Base-by-base conservation (phyloP, 2,329 filamentous ascomycete genomes). In the Setomelanomma holmii region DNA sequence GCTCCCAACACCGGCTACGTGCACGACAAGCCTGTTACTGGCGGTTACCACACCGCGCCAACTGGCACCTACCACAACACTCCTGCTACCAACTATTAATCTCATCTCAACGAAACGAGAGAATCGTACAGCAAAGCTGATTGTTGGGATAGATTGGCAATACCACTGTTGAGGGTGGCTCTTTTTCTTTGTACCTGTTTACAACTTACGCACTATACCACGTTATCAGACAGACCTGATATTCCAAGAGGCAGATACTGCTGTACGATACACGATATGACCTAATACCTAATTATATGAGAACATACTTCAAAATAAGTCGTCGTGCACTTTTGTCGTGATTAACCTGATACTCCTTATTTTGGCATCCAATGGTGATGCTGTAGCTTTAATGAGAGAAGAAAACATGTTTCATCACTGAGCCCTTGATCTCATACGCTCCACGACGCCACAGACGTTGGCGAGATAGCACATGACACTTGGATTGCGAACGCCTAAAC, bases 41-140 rank as follows among this genome's bases (percentile, higher is more conserved):
- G 72, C 30, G 76, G 77, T 6, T 80, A 80, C 60, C 78, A 80
- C 70, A 80, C 77, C 23, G 75, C 75, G 10, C 78, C 78, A 2
- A 68, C 70, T 4, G 74, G 73, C 20, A 76, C 75, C 24, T 75
- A 78, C 51, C 55, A 53, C n/a, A 55, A 52, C 24, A 54, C 68
- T 40, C 62, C 64, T 14, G 64, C 68, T 3, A 55, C 54, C 42
- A 58, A 60, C 45, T 60, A 58, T 40, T 58, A 60, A 40, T 30
- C 35, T 6, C 12, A 30, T 6, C 3, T 3, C 27, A 10, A 30
- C 27, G 10, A 10, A 8, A 30, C 14, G 10, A 30, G 5, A 6
- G 27, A 3, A 30, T 8, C 10, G 27, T 14, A 30, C 14, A 14
- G 10, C 10, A 30, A 3, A 30, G 27, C 27, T 30, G n/a, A 30